Conservation (phyloP, 371 early-diverging fungal species). For the Dichotomocladium elegans region DNA sequence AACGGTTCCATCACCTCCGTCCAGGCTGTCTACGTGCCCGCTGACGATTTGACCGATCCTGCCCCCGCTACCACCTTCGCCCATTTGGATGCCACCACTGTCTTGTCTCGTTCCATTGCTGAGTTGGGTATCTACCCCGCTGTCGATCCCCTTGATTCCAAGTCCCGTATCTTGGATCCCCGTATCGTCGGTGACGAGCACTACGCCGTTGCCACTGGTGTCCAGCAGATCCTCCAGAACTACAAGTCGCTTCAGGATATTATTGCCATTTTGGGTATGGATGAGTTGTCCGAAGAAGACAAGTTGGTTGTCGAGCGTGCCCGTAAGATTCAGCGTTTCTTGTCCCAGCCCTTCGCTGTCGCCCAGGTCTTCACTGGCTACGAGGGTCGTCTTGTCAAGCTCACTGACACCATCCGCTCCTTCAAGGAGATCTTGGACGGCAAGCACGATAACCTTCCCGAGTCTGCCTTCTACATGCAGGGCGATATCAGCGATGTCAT, state of each 20-base stretch:
- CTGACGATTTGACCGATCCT: constrained; percentile 99
- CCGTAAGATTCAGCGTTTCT: constrained; percentile 91
- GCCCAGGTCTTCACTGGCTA: constrained; percentile 95
- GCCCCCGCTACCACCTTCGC: constrained; percentile 99
- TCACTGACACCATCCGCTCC: constrained; percentile 91
- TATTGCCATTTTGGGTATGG: constrained; percentile 95
- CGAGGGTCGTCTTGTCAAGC: constrained; percentile 87
- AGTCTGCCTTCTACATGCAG: constrained; percentile 97
- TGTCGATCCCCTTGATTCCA: constrained; percentile 98
- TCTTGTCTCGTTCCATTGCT: constrained; percentile 96
- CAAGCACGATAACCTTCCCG: constrained; percentile 87
- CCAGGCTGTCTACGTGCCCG: constrained; percentile 97
- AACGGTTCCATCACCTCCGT: constrained; percentile 99
- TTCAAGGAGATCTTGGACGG: constrained; percentile 94
- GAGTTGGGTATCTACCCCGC: constrained; percentile 99
- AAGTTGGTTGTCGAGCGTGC: constrained; percentile 94
- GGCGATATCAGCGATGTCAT: constrained; percentile 95
- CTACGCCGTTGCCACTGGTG: constrained; percentile 89
- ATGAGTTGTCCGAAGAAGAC: constrained; percentile 96
- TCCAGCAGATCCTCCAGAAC: constrained; percentile 91
- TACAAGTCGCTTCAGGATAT: constrained; percentile 97
- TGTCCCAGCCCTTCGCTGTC: constrained; percentile 94
- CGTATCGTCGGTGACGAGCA: constrained; percentile 94
- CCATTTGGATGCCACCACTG: constrained; percentile 99
- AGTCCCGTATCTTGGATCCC: constrained; percentile 96